Evolutionary conservation across 352 stramenopile genomes (phyloP).

Genomic region (Globisporangium nunn): DNA sequence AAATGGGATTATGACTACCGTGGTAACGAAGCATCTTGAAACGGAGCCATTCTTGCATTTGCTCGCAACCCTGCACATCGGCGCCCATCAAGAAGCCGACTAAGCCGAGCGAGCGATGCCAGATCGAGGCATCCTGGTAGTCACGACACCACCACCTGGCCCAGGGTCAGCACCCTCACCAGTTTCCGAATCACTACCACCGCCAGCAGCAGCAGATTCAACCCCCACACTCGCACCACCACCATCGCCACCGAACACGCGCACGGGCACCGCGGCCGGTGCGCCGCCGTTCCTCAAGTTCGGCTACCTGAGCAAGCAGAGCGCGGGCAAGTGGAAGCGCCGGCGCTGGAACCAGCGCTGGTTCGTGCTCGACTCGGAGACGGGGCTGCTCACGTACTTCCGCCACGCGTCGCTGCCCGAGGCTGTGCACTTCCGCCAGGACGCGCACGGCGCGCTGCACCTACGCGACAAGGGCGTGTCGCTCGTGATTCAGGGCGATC

Average conservation of each 20-base stretch:
- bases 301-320: conserved; percentile 76
- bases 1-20: too few species aligned
- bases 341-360: conserved; percentile 78
- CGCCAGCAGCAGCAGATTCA: too few species aligned
- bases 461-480: conserved; percentile 43
- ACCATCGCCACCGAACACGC: neutral
- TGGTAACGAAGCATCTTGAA: neutral
- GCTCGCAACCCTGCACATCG: too few species aligned
- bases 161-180: neutral
- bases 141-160: neutral
- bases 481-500: conserved; percentile 64
- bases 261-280: neutral
- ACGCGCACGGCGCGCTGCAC: conserved; percentile 46
- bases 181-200: too few species aligned
- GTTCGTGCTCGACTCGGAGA: conserved; percentile 67
- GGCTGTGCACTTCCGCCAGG: conserved; percentile 38
- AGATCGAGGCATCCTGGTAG: neutral
- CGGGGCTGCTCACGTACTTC: conserved; percentile 65
- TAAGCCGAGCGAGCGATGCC: neutral
- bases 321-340: conserved; percentile 70
- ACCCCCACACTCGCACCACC: neutral
- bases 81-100: too few species aligned
- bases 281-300: conserved; percentile 22
- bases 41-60: neutral
- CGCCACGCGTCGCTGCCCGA: conserved; percentile 55